Evolutionary conservation across 2,329 filamentous ascomycete genomes (phyloP).

Genomic region (Clarireedia hainanense): DNA sequence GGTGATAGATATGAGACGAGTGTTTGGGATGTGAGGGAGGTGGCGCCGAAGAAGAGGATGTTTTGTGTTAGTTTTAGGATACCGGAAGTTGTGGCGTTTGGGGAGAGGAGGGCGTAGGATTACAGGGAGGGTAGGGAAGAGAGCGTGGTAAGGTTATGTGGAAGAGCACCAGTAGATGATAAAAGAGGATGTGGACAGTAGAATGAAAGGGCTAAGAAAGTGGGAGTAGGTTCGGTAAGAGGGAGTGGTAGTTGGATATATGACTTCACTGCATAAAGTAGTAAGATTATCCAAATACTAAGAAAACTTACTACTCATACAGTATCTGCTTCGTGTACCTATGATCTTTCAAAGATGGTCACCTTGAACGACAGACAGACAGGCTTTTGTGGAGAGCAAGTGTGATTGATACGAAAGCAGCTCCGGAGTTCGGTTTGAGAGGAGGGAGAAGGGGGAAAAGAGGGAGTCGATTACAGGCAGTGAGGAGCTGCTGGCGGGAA

Average conservation of each 20-base stretch:
- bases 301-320: too few relatives aligned
- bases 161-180: neutral
- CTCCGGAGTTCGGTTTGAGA: too few relatives aligned
- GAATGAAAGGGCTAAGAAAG: neutral
- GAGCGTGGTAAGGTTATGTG: neutral
- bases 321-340: too few relatives aligned
- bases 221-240: neutral
- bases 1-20: conserved; percentile 36
- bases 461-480: too few relatives aligned
- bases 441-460: too few relatives aligned
- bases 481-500: too few relatives aligned
- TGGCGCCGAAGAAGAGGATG: conserved; percentile 92
- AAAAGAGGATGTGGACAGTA: neutral
- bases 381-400: too few relatives aligned
- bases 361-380: too few relatives aligned
- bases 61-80: conserved; percentile 91
- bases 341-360: too few relatives aligned
- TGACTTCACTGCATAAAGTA: too few relatives aligned
- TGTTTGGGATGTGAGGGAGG: conserved; percentile 70
- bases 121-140: neutral
- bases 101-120: conserved; percentile 11
- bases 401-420: too few relatives aligned
- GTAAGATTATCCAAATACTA: too few relatives aligned
- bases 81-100: conserved; percentile 74
- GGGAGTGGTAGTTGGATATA: neutral